A percentile compares a stretch with the other conserved stretches of the same genome.
phyloP scores from a whole-genome alignment of 2,329 filamentous ascomycete species.

The Trichoderma brevicompactum region DNA sequence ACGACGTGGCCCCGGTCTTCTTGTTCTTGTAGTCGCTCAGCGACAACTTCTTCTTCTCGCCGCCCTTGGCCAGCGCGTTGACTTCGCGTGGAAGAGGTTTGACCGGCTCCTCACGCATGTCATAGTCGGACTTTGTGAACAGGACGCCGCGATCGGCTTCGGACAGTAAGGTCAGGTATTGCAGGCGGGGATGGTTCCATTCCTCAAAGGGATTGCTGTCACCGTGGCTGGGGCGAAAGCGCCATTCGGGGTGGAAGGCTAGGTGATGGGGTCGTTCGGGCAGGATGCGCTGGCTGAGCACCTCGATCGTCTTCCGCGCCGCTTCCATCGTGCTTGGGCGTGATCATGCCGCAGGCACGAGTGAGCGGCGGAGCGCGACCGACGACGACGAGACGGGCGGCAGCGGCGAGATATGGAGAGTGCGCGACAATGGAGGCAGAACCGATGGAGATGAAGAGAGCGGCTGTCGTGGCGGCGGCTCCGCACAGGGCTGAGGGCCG shows the following conservation, averaged over 20 bases:
- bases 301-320: slow-evolving; percentile 61
- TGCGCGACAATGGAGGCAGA: slow-evolving; percentile 33
- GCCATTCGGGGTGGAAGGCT: slow-evolving; percentile 53
- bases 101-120: slow-evolving; percentile 58
- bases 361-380: slow-evolving; percentile 35
- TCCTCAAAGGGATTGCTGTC: slow-evolving; percentile 51
- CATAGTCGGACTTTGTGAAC: slow-evolving; percentile 60
- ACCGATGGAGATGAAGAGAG: slow-evolving; percentile 1
- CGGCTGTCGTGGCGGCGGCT: neutral
- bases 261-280: slow-evolving; percentile 59
- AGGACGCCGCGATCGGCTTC: slow-evolving; percentile 63
- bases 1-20: slow-evolving; percentile 46
- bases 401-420: slow-evolving; percentile 2
- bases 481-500: slow-evolving; percentile 7
- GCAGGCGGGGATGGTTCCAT: slow-evolving; percentile 55
- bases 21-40: slow-evolving; percentile 64
- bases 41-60: slow-evolving; percentile 61
- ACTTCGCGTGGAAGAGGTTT: slow-evolving; percentile 46
- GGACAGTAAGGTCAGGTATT: slow-evolving; percentile 62
- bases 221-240: slow-evolving; percentile 51
- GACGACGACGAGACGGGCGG: slow-evolving; percentile 33
- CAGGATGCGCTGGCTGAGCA: slow-evolving; percentile 56
- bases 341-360: slow-evolving; percentile 44
- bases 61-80: slow-evolving; percentile 47
- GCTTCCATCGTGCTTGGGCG: slow-evolving; percentile 59